Evolutionary conservation across 306 rosid species (phyloP).

Genomic region (Vigna angularis): DNA sequence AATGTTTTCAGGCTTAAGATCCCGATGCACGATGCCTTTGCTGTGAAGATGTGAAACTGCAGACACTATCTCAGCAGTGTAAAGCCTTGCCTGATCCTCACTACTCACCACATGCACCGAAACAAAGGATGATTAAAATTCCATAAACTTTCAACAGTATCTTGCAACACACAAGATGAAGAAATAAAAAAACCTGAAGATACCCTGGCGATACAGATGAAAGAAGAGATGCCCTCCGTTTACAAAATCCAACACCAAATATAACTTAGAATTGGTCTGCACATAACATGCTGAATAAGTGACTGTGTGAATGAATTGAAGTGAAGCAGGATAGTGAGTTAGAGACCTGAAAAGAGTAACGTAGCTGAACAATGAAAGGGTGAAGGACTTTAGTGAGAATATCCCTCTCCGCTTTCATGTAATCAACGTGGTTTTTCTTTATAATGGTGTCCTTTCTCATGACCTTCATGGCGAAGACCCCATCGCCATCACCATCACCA

Average conservation of each 20-base stretch:
- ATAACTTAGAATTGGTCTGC: slow-evolving; percentile 86
- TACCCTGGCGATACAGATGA: slow-evolving; percentile 87
- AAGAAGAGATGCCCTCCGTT: slow-evolving; percentile 97
- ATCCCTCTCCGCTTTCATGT: slow-evolving; percentile 95
- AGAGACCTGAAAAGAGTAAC: slow-evolving; percentile 81
- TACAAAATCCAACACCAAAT: slow-evolving; percentile 87
- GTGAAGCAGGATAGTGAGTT: background rate
- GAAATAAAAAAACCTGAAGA: slow-evolving; percentile 69
- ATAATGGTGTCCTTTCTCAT: slow-evolving; percentile 92
- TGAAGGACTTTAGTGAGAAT: slow-evolving; percentile 91
- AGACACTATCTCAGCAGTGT: slow-evolving; percentile 92
- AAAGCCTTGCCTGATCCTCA: slow-evolving; percentile 97
- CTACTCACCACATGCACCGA: slow-evolving; percentile 65
- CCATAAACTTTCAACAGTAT: background rate
- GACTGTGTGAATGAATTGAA: background rate
- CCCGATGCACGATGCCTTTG: slow-evolving; percentile 90
- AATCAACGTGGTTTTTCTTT: slow-evolving; percentile 90
- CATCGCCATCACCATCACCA: slow-evolving; percentile 40
- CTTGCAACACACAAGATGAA: slow-evolving; percentile 9
- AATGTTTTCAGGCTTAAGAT: slow-evolving; percentile 96
- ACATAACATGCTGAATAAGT: slow-evolving; percentile 5
- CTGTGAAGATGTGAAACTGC: slow-evolving; percentile 96
- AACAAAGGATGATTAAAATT: slow-evolving; percentile 45
- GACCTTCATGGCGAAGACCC: slow-evolving; percentile 92
- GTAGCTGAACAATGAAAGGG: slow-evolving; percentile 91